A percentile compares a stretch with the other conserved stretches of the same genome.
Conservation (phyloP, 192 early-diverging fungal genomes). For the Coemansia sp. region DNA sequence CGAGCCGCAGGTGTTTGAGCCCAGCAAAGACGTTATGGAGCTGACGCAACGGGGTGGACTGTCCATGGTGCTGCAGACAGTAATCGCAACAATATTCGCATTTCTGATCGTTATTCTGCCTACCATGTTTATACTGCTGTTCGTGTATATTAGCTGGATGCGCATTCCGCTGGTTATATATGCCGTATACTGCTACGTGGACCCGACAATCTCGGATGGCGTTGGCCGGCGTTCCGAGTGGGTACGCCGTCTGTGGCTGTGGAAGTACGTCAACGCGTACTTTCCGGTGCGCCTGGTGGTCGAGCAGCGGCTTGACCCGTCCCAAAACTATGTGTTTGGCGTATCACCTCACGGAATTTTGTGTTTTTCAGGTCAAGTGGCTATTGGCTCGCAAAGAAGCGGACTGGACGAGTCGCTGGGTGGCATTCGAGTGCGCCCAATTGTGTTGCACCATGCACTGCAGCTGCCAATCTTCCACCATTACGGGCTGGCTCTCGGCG, state of each 20-base stretch:
- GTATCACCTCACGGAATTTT: slow-evolving; percentile 91
- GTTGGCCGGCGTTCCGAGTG: slow-evolving; percentile 61
- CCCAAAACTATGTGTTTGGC: slow-evolving; percentile 86
- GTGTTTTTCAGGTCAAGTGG: slow-evolving; percentile 76
- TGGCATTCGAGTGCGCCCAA: slow-evolving; percentile 61
- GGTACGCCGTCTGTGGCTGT: slow-evolving; percentile 59
- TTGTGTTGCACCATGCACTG: slow-evolving; percentile 79
- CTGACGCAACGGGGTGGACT: slow-evolving; percentile 36
- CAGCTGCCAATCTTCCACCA: slow-evolving; percentile 83
- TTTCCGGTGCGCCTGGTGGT: slow-evolving; percentile 80
- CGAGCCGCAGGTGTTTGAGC: slow-evolving; percentile 44
- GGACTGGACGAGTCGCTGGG: slow-evolving; percentile 71
- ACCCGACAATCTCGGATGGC: slow-evolving; percentile 44
- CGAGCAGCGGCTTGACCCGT: slow-evolving; percentile 80
- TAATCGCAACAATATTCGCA: slow-evolving; percentile 36
- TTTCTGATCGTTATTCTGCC: slow-evolving; percentile 39
- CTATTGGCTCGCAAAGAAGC: slow-evolving; percentile 80
- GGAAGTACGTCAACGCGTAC: slow-evolving; percentile 81
- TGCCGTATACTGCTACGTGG: slow-evolving; percentile 42
- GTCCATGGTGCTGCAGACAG: slow-evolving; percentile 22
- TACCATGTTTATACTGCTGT: slow-evolving; percentile 15
- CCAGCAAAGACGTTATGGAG: slow-evolving; percentile 31
- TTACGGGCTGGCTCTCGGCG: slow-evolving; percentile 72
- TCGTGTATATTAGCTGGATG: slow-evolving; percentile 24
- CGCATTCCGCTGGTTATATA: slow-evolving; percentile 41